phyloP scores from a whole-genome alignment of 371 early-diverging fungal species.

The Saksenaea vasiformis region DNA sequence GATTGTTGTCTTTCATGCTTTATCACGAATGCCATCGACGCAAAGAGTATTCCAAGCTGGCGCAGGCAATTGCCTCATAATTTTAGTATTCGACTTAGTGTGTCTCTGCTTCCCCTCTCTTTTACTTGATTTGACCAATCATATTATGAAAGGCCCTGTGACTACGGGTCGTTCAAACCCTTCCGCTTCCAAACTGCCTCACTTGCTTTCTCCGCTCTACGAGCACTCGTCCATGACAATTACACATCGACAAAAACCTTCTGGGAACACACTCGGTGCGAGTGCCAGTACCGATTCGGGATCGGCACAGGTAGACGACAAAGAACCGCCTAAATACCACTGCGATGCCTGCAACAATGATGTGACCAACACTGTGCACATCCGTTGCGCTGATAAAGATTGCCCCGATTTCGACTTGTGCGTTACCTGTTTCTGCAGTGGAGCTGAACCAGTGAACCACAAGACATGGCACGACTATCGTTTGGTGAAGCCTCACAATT shows the following conservation, averaged over 20 bases:
- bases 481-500: slow-evolving; percentile 85
- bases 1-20: no score
- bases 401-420: slow-evolving; percentile 97
- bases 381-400: slow-evolving; percentile 80
- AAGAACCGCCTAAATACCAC: slow-evolving; percentile 68
- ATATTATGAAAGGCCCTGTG: neutral
- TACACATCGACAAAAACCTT: slow-evolving; percentile 49
- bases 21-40: no score
- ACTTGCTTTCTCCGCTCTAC: neutral
- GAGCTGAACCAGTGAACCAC: slow-evolving; percentile 84
- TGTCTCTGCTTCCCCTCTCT: no score
- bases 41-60: no score
- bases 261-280: slow-evolving; percentile 27
- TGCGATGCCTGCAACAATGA: slow-evolving; percentile 93
- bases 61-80: no score
- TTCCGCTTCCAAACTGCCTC: no score
- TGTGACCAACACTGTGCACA: slow-evolving; percentile 86
- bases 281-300: slow-evolving; percentile 20
- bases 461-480: slow-evolving; percentile 87
- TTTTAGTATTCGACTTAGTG: no score
- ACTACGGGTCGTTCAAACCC: neutral
- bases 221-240: slow-evolving; percentile 38
- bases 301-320: slow-evolving; percentile 39
- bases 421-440: slow-evolving; percentile 90
- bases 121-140: neutral